phyloP scores from a whole-genome alignment of 2,329 filamentous ascomycete genomes.

The Alternaria sp. region DNA sequence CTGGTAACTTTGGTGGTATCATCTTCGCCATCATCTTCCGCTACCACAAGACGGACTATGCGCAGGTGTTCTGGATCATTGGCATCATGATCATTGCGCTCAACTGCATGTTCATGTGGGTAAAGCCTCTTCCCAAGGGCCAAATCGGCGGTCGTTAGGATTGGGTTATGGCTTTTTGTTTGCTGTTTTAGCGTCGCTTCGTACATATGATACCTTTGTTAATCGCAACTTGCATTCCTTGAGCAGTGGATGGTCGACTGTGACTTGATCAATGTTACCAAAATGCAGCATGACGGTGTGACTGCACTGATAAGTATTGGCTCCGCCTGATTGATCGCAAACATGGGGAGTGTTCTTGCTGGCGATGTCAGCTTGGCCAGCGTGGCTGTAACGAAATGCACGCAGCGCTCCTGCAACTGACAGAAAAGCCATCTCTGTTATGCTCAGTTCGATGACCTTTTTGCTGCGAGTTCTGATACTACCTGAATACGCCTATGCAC shows the following conservation, averaged over 20 bases:
- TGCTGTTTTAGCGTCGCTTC: conserved; percentile 1
- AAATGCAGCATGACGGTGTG: not conserved
- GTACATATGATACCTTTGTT: conserved; percentile 9
- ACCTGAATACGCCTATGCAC: not conserved
- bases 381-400: not conserved
- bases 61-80: conserved; percentile 79
- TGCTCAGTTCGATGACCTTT: not conserved
- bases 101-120: conserved; percentile 70
- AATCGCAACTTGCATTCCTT: not conserved
- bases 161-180: not conserved
- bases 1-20: conserved; percentile 84
- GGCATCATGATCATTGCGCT: conserved; percentile 75
- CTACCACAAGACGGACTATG: conserved; percentile 73
- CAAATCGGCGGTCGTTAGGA: conserved; percentile 56
- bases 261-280: not conserved
- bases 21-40: conserved; percentile 84
- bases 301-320: not conserved
- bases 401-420: not conserved
- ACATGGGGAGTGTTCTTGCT: not conserved
- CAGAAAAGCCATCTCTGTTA: not conserved
- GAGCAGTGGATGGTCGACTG: not conserved
- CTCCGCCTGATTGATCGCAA: not conserved
- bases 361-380: not conserved
- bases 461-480: not conserved
- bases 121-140: conserved; percentile 62